These are phyloP conservation scores for Lactifluus rugatus DNA, from an alignment of 768 basidiomycete species.

Conservation along the genomic window DNA sequence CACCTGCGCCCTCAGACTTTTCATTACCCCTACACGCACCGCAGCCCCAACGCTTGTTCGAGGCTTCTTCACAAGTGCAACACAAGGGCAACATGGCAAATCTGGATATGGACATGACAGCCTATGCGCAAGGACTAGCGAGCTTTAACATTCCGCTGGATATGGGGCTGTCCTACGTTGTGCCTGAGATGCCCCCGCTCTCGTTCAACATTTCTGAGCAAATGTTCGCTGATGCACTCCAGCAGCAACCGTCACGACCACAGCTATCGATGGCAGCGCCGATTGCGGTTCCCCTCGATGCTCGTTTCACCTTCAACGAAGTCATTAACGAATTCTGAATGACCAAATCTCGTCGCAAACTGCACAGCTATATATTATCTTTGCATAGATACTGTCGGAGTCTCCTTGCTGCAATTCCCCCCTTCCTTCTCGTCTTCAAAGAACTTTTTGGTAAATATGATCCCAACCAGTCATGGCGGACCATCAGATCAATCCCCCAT, in stretches of 20 bases:
- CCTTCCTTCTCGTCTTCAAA: neutral
- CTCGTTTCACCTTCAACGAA: constrained; percentile 18
- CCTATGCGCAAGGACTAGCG: constrained; percentile 15
- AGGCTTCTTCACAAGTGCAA: neutral
- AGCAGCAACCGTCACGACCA: constrained; percentile 2
- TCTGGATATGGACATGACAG: constrained; percentile 11
- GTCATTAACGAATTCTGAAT: constrained; percentile 18
- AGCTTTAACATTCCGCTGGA: constrained; percentile 15
- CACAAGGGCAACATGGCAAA: neutral
- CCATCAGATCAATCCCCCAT: neutral
- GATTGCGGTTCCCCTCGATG: constrained; percentile 2
- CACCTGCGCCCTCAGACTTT: constrained; percentile 18
- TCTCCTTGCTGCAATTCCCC: neutral
- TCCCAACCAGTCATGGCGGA: constrained; percentile 3
- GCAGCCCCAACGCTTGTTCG: constrained; percentile 15
- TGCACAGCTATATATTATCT: neutral
- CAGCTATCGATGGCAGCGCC: constrained; percentile 8
- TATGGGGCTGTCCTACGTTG: constrained; percentile 15
- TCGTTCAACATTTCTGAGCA: constrained; percentile 11
- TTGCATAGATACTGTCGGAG: constrained; percentile 8
- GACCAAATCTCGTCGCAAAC: neutral
- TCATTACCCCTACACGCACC: constrained; percentile 16
- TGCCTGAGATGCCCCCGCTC: constrained; percentile 12
- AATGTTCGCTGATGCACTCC: constrained; percentile 6
- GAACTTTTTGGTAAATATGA: constrained; percentile 11